Base-by-base conservation (phyloP, 1,284 basidiomycete species). In the Tetrapyrgos nigripes region DNA sequence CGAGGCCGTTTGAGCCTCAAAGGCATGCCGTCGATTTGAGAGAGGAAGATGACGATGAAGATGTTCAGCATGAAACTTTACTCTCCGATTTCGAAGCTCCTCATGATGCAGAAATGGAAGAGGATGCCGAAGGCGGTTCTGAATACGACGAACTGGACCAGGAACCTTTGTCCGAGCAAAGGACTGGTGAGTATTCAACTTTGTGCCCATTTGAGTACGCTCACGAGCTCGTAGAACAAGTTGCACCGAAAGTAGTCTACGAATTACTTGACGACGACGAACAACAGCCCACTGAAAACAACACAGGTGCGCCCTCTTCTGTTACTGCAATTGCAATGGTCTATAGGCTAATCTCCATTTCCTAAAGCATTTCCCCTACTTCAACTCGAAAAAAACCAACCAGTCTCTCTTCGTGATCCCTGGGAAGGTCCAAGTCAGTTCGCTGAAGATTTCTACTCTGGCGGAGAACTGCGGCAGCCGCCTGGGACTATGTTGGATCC, bases 401-500 rank as follows among this genome's bases (percentile, higher is more conserved):
- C 53, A 28, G 17, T 79, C 3, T 78, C 80, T 6, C 67, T 86
- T 6, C 68, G 66, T 11, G 82, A 86, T 66, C 79, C 79, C 17
- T 86, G 84, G 84, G 70, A 66, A 26, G 81, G 79, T 13, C 80
- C 83, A 2, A 73, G 71, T 35, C 78, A 71, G 2, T 85, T 78
- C 63, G 83, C 84, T 0, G 80, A 86, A 68, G 83, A 85, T 66
- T 85, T 77, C 54, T 78, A 78, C 59, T 69, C 77, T 21, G 75
- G 75, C 23, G 78, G 78, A 2, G 75, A 78, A 49, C 55, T 71
- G 21, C 61, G 63, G 27, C 54, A 54, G 23, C 37, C 37, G 5
- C 37, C 19, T 4, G 29, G 49, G 23, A 57, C 58, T 37, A 54
- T 48, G 5, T 57, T 59, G 21, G 60, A 59, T 3, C 55, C 69